Base-by-base conservation (phyloP, 106 monocot species). In the Gastrodia elata region DNA sequence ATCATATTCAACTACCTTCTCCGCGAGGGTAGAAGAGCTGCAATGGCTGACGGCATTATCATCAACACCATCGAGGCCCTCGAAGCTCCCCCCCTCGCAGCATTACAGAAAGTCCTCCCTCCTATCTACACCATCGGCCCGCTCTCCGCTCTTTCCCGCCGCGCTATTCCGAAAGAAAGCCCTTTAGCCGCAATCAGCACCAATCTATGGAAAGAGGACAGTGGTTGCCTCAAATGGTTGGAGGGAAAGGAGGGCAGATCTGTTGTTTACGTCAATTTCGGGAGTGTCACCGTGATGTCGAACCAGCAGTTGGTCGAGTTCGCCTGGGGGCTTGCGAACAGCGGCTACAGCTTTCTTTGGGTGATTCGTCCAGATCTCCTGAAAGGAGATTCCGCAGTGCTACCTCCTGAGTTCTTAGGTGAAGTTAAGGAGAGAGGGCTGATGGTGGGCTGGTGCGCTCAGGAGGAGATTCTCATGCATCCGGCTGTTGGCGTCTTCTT, bases 181-280 rank as follows among this genome's bases (percentile, higher is more conserved):
- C 74, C 74, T 1, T 8, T 82, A 6, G 57, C 44, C 11, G 18
- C n/a, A 13, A 48, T 82, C 9, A 34, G 78, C n/a, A 72, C 77
- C n/a, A 83, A 76, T 79, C 75, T 88, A 0, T 88, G 85, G 88
- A 83, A 80, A 36, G 73, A 82, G 33, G 74, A 85, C 8, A n/a
- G 40, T 1, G 40, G 25, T 18, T 84, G 81, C 77, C 41, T 84
- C 0, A 42, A 74, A 14, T 87, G 87, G 87, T 48, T 87, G 15
- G 65, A 87, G 39, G 64, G 65, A 32, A 81, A 43, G 69, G 27
- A 38, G 43, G 43, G 41, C 2, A 5, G 11, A n/a, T 74, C 61
- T 15, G 75, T 75, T 28, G 75, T 75, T 7, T 75, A 75, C 65
- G 49, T 76, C 18, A 76, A 76, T 37, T 73, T 55, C 9, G 73